These are phyloP conservation scores for Taiwanofungus camphoratus DNA, from an alignment of 1,284 basidiomycete species.

Conservation along the genomic window DNA sequence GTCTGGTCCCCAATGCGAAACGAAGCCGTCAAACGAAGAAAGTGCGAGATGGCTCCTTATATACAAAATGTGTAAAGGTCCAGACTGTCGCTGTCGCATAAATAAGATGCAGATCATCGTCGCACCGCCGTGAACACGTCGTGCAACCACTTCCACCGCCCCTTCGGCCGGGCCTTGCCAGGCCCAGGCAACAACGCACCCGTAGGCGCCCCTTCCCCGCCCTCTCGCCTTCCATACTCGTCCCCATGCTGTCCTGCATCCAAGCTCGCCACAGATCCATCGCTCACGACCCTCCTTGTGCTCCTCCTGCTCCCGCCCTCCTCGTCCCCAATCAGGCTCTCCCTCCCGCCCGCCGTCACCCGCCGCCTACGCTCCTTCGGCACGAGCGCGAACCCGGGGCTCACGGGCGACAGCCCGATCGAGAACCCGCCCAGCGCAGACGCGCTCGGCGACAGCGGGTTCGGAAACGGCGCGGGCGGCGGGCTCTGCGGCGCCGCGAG, in stretches of 20 bases:
- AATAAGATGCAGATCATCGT: no score
- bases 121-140: slow-evolving; percentile 16
- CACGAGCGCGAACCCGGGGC: slow-evolving; percentile 64
- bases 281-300: background rate
- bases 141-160: slow-evolving; percentile 34
- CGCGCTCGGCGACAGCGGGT: slow-evolving; percentile 24
- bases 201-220: background rate
- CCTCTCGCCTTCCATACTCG: slow-evolving; percentile 6
- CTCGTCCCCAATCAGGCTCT: slow-evolving; percentile 15
- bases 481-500: slow-evolving; percentile 10
- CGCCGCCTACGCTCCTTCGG: slow-evolving; percentile 45
- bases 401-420: slow-evolving; percentile 67
- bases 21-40: no score
- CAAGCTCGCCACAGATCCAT: slow-evolving; percentile 1
- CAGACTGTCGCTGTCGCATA: no score
- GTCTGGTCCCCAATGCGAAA: no score
- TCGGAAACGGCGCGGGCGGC: slow-evolving; percentile 11
- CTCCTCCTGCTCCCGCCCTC: slow-evolving; percentile 3
- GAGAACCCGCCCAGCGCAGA: slow-evolving; percentile 47
- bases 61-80: no score
- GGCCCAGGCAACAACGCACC: background rate
- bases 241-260: slow-evolving; percentile 15
- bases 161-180: slow-evolving; percentile 13
- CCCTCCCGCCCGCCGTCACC: slow-evolving; percentile 20
- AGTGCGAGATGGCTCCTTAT: no score